Evolutionary conservation across 257 asterid genomes (phyloP).

Genomic region (Solanum sitiens): DNA sequence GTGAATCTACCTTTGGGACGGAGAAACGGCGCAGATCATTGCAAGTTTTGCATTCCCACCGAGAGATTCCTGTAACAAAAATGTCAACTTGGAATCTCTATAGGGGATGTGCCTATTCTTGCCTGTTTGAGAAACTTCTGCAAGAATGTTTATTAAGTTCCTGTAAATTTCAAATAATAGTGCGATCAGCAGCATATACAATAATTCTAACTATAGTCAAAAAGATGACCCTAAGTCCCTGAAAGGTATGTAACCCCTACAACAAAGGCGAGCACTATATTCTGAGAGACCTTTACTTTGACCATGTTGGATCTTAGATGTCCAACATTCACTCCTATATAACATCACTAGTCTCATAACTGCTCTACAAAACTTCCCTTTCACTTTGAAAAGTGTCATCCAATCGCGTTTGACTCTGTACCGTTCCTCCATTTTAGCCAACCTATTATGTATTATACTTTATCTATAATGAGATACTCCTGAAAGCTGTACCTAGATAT

Average conservation of each 20-base stretch:
- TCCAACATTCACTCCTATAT: not conserved
- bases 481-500: not conserved
- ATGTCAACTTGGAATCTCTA: conserved; percentile 95
- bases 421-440: not conserved
- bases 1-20: conserved; percentile 60
- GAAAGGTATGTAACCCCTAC: not conserved
- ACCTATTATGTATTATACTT: not conserved
- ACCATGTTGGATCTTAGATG: not conserved
- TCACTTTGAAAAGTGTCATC: not conserved
- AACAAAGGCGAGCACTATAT: not conserved
- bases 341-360: not conserved
- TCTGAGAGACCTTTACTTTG: not conserved
- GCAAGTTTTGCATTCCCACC: conserved; percentile 98
- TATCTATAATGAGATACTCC: not conserved
- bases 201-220: not conserved
- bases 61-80: conserved; percentile 91
- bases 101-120: conserved; percentile 94
- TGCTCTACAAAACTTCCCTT: not conserved
- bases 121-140: conserved; percentile 98
- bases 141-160: conserved; percentile 92
- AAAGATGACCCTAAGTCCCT: not conserved
- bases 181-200: conserved; percentile 7
- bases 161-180: conserved; percentile 28
- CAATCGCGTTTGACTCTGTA: not conserved
- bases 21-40: conserved; percentile 95